A percentile compares a stretch with the other conserved stretches of the same genome.
These are phyloP conservation scores for Suhomyces wounanorum DNA, from an alignment of 1,139 yeast genomes.

Conservation along the genomic window DNA sequence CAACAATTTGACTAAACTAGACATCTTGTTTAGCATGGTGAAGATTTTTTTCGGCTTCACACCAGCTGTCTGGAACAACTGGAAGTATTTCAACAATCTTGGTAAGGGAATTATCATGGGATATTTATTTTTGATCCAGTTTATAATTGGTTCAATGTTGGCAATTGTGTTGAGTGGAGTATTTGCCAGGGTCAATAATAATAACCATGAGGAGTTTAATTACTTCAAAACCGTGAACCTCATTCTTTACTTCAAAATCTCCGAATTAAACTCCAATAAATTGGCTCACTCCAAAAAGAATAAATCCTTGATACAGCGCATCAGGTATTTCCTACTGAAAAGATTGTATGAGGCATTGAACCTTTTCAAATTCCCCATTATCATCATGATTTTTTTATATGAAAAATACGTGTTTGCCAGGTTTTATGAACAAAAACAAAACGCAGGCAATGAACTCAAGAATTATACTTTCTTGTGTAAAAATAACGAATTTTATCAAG, in stretches of 20 bases:
- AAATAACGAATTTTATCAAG: constrained; percentile 32
- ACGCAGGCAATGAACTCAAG: constrained; percentile 26
- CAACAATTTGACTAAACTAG: constrained; percentile 43
- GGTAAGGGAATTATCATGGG: constrained; percentile 54
- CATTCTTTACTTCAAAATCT: constrained; percentile 32
- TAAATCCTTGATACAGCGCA: not conserved
- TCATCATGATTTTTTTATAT: constrained; percentile 35
- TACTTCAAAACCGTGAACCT: constrained; percentile 44
- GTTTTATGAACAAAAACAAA: constrained; percentile 16
- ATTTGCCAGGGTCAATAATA: constrained; percentile 40
- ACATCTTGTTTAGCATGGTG: constrained; percentile 56
- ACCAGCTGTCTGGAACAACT: constrained; percentile 64
- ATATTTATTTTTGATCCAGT: constrained; percentile 58
- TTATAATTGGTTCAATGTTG: constrained; percentile 57
- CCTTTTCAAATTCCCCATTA: constrained; percentile 37
- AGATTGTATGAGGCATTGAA: constrained; percentile 20
- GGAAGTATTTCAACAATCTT: constrained; percentile 52
- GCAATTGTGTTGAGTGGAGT: constrained; percentile 57
- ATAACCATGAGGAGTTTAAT: constrained; percentile 45
- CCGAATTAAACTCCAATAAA: constrained; percentile 16
- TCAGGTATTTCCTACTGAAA: constrained; percentile 8
- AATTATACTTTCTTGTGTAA: constrained; percentile 38
- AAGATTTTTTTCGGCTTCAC: constrained; percentile 64
- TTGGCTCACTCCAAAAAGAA: not conserved
- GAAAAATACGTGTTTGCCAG: constrained; percentile 28